Base-by-base conservation (phyloP, 192 early-diverging fungal species). In the Allomyces arbusculus region DNA sequence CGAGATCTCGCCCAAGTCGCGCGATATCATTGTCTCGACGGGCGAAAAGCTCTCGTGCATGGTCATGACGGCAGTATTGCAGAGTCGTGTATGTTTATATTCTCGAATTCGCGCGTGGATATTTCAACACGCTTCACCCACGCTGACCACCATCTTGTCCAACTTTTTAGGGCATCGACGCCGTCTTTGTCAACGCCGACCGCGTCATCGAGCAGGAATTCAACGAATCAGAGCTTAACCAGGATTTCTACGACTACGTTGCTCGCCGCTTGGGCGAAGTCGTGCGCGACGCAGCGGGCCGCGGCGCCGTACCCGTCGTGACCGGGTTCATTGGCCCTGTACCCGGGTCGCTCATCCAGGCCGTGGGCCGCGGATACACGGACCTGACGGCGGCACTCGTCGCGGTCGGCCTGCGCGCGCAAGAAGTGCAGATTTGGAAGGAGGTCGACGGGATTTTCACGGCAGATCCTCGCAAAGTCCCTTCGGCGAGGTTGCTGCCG, bases 401-500 rank as follows among this genome's bases (percentile, higher is more conserved):
- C 44, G 91, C 95, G 3, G 95, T 96, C 10, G 95, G 85, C 10
- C 69, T 94, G 7, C 72, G 79, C 63, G 94, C 94, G 16, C 79
- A 86, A 61, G 95, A 99, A 68, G 81, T 99, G 67, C 95, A 99
- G 73, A 89, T 99, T 14, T 99, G 92, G 92, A 99, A 99, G 73
- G 95, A 99, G 69, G 95, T 99, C 10, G 95, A 99, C 67, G 95
- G 95, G 62, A 99, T 99, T 68, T 99, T 95, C 71, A 99, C 94
- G 0, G 95, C 94, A 6, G 95, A 99, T 70, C 95, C 95, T 12
- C 90, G 95, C 66, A 99, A 99, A 72, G 95, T 90, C 23, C 87
- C 84, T 24, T 68, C 78, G 20, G 95, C 95, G 2, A 79, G 87
- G 23, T 75, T 94, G 62, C 82, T 99, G 55, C 81, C 86, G 24